These are phyloP conservation scores for Andrographis paniculata DNA, from an alignment of 305 asterid species.

Conservation along the genomic window DNA sequence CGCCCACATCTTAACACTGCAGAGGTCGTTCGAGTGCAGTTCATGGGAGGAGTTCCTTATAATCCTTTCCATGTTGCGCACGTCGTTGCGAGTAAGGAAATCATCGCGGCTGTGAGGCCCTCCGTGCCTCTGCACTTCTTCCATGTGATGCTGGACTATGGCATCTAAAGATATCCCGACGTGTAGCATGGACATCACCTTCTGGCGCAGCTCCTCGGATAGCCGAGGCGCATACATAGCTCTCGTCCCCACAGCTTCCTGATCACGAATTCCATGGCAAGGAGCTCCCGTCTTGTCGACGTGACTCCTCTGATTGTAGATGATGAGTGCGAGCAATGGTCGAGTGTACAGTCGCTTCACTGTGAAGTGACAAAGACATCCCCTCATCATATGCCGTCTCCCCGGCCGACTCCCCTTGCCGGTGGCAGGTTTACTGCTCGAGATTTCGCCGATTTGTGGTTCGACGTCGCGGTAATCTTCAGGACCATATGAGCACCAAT, in stretches of 20 bases:
- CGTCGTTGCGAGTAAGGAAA: slow-evolving; percentile 45
- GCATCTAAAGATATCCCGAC: slow-evolving; percentile 37
- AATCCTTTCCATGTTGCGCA: slow-evolving; percentile 49
- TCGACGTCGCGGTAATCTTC: slow-evolving; percentile 42
- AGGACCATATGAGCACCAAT: slow-evolving; percentile 60
- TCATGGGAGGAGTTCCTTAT: slow-evolving; percentile 30
- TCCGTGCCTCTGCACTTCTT: slow-evolving; percentile 49
- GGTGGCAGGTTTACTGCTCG: slow-evolving; percentile 31
- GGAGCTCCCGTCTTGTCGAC: slow-evolving; percentile 45
- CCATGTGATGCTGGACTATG: slow-evolving; percentile 45
- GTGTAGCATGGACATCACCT: slow-evolving; percentile 44
- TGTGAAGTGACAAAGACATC: slow-evolving; percentile 50
- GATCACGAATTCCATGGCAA: slow-evolving; percentile 47
- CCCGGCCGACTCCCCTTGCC: slow-evolving; percentile 62
- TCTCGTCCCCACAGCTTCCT: slow-evolving; percentile 47
- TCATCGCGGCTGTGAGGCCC: slow-evolving; percentile 50
- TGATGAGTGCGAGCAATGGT: slow-evolving; percentile 41
- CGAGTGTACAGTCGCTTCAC: slow-evolving; percentile 44
- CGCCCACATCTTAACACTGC: slow-evolving; percentile 47
- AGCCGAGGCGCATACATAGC: slow-evolving; percentile 58
- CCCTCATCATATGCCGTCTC: slow-evolving; percentile 51
- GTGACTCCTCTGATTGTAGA: slow-evolving; percentile 46
- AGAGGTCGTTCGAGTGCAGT: slow-evolving; percentile 27
- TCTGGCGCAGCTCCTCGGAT: slow-evolving; percentile 48
- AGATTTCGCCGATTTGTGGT: slow-evolving; percentile 31